Evolutionary conservation across 768 basidiomycete species (phyloP).

Genomic region (Hygrophorus pudorinus): DNA sequence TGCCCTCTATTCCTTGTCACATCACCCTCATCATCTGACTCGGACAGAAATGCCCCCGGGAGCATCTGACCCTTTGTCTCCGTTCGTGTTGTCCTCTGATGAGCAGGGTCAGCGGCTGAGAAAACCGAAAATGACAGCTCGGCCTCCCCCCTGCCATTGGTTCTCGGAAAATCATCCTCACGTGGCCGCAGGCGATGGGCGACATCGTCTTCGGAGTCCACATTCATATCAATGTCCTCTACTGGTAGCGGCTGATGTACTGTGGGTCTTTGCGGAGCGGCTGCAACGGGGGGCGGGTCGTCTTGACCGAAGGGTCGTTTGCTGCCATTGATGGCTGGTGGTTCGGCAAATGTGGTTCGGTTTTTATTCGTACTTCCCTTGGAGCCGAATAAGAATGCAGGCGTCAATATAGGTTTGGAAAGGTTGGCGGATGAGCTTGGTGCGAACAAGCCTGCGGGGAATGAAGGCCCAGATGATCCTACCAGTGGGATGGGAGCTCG

Average conservation of each 20-base stretch:
- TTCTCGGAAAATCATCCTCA: conserved; percentile 10
- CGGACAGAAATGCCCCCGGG: conserved; percentile 35
- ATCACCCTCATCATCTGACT: conserved; percentile 18
- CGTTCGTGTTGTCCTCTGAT: conserved; percentile 3
- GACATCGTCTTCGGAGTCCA: conserved; percentile 13
- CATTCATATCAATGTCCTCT: conserved; percentile 13
- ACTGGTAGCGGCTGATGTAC: conserved; percentile 1
- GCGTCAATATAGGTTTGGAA: background rate
- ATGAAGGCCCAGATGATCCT: conserved; percentile 1
- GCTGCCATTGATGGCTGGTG: conserved; percentile 29
- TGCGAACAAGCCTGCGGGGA: background rate
- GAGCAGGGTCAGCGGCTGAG: conserved; percentile 14
- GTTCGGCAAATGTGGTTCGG: conserved; percentile 61
- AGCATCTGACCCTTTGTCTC: conserved; percentile 17
- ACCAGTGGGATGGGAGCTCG: conserved; percentile 3
- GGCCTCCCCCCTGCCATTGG: conserved; percentile 11
- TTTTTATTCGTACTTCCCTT: conserved; percentile 35
- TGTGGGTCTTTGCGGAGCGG: conserved; percentile 13
- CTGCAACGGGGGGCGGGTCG: conserved; percentile 2
- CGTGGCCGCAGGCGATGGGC: conserved; percentile 11
- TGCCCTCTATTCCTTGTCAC: conserved; percentile 14
- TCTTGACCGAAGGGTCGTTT: conserved; percentile 22
- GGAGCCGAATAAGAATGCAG: conserved; percentile 12
- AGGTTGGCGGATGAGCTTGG: background rate
- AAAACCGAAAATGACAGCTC: conserved; percentile 19